Conservation (phyloP, 2,329 filamentous ascomycete species). For the Sodiomyces alkalinus region DNA sequence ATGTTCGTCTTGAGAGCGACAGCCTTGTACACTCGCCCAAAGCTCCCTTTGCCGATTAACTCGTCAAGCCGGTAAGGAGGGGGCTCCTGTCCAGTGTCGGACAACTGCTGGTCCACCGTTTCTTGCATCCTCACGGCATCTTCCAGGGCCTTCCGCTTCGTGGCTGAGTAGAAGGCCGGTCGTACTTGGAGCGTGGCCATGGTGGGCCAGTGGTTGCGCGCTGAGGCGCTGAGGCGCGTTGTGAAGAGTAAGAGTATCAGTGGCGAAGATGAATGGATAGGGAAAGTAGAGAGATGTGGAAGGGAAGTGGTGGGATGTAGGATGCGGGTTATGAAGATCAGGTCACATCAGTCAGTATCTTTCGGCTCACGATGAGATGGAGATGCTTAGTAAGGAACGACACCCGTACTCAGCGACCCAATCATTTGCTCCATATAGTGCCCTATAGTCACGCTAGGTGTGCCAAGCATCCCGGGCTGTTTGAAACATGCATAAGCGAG, state of each 20-base stretch:
- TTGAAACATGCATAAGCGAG: too few relatives aligned
- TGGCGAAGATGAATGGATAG: background rate
- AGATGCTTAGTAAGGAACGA: too few relatives aligned
- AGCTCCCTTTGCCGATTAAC: slow-evolving; percentile 61
- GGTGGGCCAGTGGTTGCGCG: too few relatives aligned
- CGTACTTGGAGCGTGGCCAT: slow-evolving; percentile 28
- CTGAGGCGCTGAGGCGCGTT: too few relatives aligned
- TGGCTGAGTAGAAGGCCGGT: slow-evolving; percentile 26
- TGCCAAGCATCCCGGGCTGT: too few relatives aligned
- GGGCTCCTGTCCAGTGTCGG: slow-evolving; percentile 40
- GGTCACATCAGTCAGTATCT: too few relatives aligned
- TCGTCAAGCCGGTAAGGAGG: slow-evolving; percentile 56
- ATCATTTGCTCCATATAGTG: too few relatives aligned
- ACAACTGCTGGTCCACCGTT: slow-evolving; percentile 45
- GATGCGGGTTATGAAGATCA: background rate
- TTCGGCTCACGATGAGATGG: too few relatives aligned
- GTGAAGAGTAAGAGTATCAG: too few relatives aligned
- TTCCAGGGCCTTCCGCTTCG: slow-evolving; percentile 45
- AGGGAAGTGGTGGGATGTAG: background rate
- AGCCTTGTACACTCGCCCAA: slow-evolving; percentile 60
- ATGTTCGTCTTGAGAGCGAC: slow-evolving; percentile 27
- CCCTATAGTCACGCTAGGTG: too few relatives aligned
- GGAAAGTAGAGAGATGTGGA: background rate
- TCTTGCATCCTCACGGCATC: slow-evolving; percentile 58
- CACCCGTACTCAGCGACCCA: too few relatives aligned